Percentiles rank a stretch among this genome's conserved stretches.
phyloP scores from a whole-genome alignment of 352 stramenopile species.

The Achlya hypogyna region DNA sequence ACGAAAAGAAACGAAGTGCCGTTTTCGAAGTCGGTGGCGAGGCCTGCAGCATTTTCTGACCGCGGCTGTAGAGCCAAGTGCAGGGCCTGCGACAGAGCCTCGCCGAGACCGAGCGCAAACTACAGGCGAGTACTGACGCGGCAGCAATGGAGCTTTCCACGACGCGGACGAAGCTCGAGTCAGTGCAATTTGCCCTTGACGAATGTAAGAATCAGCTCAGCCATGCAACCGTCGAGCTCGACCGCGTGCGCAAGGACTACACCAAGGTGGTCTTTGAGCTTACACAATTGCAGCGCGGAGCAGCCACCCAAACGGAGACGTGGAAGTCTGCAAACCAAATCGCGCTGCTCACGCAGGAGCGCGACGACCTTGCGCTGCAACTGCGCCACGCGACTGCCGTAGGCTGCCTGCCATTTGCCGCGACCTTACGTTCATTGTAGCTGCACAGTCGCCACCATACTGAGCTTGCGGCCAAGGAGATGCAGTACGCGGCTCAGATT shows the following conservation, averaged over 20 bases:
- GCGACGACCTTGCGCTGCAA: neutral
- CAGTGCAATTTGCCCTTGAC: conserved; percentile 32
- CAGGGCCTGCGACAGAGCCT: conserved; percentile 21
- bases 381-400: neutral
- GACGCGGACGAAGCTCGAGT: conserved; percentile 25
- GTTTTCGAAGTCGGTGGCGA: neutral
- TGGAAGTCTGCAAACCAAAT: conserved; percentile 27
- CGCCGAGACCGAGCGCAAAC: conserved; percentile 26
- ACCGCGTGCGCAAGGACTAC: conserved; percentile 41
- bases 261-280: conserved; percentile 41
- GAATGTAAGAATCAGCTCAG: conserved; percentile 27
- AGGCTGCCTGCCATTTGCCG: neutral
- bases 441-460: neutral
- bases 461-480: neutral
- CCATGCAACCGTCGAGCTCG: conserved; percentile 29
- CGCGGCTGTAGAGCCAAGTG: conserved; percentile 21
- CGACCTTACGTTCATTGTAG: neutral
- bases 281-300: conserved; percentile 28
- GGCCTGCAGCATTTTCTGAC: neutral
- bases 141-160: conserved; percentile 25
- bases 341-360: neutral
- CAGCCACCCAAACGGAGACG: conserved; percentile 26
- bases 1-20: neutral
- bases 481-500: neutral
- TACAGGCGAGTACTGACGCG: conserved; percentile 16